Conservation (phyloP, 2,329 filamentous ascomycete genomes). For the Alternaria gansuensis region DNA sequence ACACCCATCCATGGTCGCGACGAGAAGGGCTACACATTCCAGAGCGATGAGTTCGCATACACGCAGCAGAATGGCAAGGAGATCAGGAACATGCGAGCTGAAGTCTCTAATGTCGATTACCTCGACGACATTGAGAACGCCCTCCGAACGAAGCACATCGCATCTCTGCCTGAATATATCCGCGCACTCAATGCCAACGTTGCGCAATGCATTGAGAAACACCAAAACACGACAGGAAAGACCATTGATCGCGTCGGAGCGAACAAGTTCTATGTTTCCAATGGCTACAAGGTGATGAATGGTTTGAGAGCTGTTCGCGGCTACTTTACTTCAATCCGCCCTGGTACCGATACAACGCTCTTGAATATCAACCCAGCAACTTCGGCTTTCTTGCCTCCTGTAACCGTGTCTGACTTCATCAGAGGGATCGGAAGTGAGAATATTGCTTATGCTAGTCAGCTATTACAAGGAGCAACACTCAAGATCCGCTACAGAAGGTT, state of each 20-base stretch:
- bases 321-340: too few species aligned
- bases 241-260: neutral
- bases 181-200: constrained; percentile 1
- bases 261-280: constrained; percentile 4
- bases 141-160: neutral
- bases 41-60: neutral
- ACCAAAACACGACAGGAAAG: neutral
- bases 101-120: neutral
- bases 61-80: neutral
- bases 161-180: neutral
- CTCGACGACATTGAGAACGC: neutral
- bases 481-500: neutral
- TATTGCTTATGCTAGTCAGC: neutral
- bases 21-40: too few species aligned
- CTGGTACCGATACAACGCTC: too few species aligned
- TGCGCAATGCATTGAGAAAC: neutral
- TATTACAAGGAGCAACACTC: neutral
- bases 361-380: too few species aligned
- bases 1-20: neutral
- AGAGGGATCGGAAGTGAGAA: too few species aligned
- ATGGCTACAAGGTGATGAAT: neutral
- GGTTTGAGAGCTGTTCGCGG: too few species aligned
- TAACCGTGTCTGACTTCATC: neutral
- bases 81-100: neutral
- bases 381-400: too few species aligned